These are phyloP conservation scores for Penicillium janthinellum DNA, from an alignment of 2,329 filamentous ascomycete species.

Conservation along the genomic window DNA sequence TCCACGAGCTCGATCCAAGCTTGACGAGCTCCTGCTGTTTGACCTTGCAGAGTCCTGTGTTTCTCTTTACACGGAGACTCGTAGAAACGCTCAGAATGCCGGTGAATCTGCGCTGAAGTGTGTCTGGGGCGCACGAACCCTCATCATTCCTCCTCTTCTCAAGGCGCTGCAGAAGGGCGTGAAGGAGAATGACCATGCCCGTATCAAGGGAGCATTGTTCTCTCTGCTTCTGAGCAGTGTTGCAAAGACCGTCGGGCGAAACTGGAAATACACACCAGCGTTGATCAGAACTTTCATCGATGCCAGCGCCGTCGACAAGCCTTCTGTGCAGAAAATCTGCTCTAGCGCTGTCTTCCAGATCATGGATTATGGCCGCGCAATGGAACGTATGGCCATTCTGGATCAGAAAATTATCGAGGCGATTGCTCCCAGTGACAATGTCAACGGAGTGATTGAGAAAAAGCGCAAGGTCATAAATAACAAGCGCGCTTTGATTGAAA, in stretches of 20 bases:
- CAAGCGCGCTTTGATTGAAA: slow-evolving; percentile 76
- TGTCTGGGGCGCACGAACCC: slow-evolving; percentile 79
- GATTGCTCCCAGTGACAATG: slow-evolving; percentile 70
- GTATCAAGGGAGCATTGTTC: slow-evolving; percentile 94
- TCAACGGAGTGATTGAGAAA: slow-evolving; percentile 55
- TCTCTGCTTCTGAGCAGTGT: slow-evolving; percentile 86
- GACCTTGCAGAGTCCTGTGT: slow-evolving; percentile 89
- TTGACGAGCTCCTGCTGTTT: slow-evolving; percentile 81
- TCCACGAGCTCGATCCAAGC: slow-evolving; percentile 81
- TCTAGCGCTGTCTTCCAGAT: slow-evolving; percentile 79
- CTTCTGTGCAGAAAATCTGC: slow-evolving; percentile 88
- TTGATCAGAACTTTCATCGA: slow-evolving; percentile 87
- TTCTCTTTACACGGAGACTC: slow-evolving; percentile 91
- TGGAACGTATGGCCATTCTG: slow-evolving; percentile 83
- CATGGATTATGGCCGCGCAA: slow-evolving; percentile 86
- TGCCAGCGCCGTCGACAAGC: slow-evolving; percentile 86
- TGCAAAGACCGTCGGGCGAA: slow-evolving; percentile 80
- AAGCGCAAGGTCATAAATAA: slow-evolving; percentile 74
- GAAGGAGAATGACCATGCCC: slow-evolving; percentile 76
- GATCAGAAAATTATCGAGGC: slow-evolving; percentile 69
- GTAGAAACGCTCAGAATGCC: slow-evolving; percentile 88
- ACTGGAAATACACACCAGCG: slow-evolving; percentile 94
- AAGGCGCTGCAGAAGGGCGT: slow-evolving; percentile 77
- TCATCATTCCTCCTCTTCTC: slow-evolving; percentile 88
- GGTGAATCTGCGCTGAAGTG: slow-evolving; percentile 92